Evolutionary conservation across 768 basidiomycete species (phyloP).

Genomic region (Pleurotus cornucopiae): DNA sequence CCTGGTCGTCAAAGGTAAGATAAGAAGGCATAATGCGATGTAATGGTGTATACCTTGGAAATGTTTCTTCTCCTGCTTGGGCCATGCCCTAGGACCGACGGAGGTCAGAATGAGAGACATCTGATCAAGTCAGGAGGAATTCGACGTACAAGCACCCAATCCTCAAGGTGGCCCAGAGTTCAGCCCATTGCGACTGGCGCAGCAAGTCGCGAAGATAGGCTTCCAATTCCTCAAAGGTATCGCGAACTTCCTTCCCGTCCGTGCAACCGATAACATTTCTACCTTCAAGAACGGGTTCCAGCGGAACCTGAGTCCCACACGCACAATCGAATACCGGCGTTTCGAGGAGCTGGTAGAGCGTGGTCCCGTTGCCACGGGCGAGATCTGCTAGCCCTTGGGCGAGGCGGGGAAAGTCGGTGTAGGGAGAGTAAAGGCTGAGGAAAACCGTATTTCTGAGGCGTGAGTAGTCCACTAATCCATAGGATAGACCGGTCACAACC

Average conservation of each 20-base stretch:
- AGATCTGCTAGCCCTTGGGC: slow-evolving; percentile 19
- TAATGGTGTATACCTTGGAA: background rate
- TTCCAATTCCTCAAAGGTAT: slow-evolving; percentile 11
- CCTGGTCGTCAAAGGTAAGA: slow-evolving; percentile 14
- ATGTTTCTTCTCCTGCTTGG: background rate
- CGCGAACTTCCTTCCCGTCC: slow-evolving; percentile 15
- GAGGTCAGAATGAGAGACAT: background rate
- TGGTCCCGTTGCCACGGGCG: slow-evolving; percentile 18
- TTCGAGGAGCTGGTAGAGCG: slow-evolving; percentile 9
- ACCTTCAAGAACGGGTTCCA: slow-evolving; percentile 9
- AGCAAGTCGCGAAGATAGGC: slow-evolving; percentile 8
- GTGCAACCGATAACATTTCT: slow-evolving; percentile 13
- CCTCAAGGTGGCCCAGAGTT: slow-evolving; percentile 10
- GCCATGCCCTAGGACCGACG: background rate
- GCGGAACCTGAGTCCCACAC: background rate
- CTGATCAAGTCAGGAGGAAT: background rate
- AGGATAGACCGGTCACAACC: slow-evolving; percentile 9
- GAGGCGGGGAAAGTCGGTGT: slow-evolving; percentile 11
- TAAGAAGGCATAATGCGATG: no score
- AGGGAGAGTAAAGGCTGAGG: slow-evolving; percentile 18
- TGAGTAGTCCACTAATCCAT: slow-evolving; percentile 20
- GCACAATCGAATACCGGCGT: background rate
- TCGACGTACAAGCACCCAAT: slow-evolving; percentile 16
- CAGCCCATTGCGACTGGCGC: slow-evolving; percentile 16
- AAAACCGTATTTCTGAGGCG: slow-evolving; percentile 16